Percentiles rank a stretch among this genome's conserved stretches.
These are phyloP conservation scores for Aspergillus sp. DNA, from an alignment of 2,329 filamentous ascomycete genomes.

Conservation along the genomic window DNA sequence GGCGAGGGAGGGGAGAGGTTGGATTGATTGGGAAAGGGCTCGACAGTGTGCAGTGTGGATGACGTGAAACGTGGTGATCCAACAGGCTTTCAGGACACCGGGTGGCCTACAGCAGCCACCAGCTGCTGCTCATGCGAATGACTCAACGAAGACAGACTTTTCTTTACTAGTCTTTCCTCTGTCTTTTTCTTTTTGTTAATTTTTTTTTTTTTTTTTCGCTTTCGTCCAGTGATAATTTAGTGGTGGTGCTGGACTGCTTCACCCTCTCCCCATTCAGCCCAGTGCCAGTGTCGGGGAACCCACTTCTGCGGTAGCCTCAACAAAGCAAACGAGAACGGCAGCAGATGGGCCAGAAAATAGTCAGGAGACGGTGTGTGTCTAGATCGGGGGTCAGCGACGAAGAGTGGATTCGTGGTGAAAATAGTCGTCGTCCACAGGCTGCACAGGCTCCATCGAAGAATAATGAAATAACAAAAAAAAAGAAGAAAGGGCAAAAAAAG, in stretches of 20 bases:
- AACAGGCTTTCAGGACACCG: conserved; percentile 26
- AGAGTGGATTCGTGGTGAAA: conserved; percentile 27
- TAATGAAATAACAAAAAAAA: too few species aligned
- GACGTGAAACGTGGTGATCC: conserved; percentile 33
- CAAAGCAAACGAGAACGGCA: conserved; percentile 23
- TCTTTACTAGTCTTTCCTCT: conserved; percentile 11
- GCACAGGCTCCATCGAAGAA: conserved; percentile 40
- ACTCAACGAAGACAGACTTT: conserved; percentile 22
- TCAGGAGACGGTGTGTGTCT: conserved; percentile 27
- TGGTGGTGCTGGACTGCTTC: conserved; percentile 9
- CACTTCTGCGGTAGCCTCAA: conserved; percentile 19
- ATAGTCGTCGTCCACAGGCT: conserved; percentile 27
- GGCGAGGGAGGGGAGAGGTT: conserved; percentile 25
- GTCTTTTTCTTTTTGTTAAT: conserved; percentile 8
- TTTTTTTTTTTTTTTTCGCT: conserved; percentile 12
- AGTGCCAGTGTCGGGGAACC: conserved; percentile 18
- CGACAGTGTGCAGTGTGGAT: conserved; percentile 21
- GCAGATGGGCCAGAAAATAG: conserved; percentile 35
- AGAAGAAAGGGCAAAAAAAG: not conserved
- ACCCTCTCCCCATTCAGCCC: conserved; percentile 13
- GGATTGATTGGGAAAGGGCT: conserved; percentile 20
- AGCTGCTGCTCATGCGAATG: conserved; percentile 24
- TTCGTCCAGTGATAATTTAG: conserved; percentile 8
- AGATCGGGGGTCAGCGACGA: conserved; percentile 36
- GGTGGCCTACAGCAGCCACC: conserved; percentile 27